Base-by-base conservation (phyloP, 2,329 filamentous ascomycete genomes). In the Ceratocystis cacaofunesta region DNA sequence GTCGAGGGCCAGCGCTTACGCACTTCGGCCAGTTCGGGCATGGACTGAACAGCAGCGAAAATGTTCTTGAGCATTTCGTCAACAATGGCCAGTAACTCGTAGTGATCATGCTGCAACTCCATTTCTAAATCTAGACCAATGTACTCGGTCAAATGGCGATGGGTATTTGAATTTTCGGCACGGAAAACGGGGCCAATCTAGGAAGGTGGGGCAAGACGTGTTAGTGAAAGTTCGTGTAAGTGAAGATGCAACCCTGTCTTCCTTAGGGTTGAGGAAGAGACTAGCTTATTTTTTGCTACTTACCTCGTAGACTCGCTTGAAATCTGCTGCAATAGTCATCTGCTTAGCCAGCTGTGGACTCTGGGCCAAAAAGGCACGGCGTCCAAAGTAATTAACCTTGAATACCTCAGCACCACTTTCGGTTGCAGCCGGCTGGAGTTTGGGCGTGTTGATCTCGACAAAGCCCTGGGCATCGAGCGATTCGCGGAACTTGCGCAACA, bases 131-230 rank as follows among this genome's bases (percentile, higher is more conserved):
- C 92, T 36, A 96, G 79, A 65, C 92, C 92, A 3, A 91, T 96
- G 73, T 95, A 96, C 74, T 96, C 92, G 0, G 92, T 96, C 79
- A 96, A 79, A 74, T 96, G 92, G 46, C 92, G 86, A 72, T 96
- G 92, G 0, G 92, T 96, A 75, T 96, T 96, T 72, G 89, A 95
- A 77, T 96, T 95, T 74, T 96, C 92, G 0, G 92, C 92, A 70
- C 92, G 85, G 80, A 96, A 96, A 5, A 96, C 91, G 1, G 89
- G 86, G 17, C 90, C 90, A 69, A 94, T 86, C 73, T 74, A 25
- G 10, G 1, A 41, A 19, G 17, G 55, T 61, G 52, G 22, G 22
- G 52, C 46, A 7, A 4, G 3, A 22, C 1, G 19, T 46, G 41
- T 46, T 19, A 32, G 64, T 52, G 30, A 4, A 28, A 44, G 6